These are phyloP conservation scores for Exophiala spinifera DNA, from an alignment of 2,329 filamentous ascomycete species.

Conservation along the genomic window DNA sequence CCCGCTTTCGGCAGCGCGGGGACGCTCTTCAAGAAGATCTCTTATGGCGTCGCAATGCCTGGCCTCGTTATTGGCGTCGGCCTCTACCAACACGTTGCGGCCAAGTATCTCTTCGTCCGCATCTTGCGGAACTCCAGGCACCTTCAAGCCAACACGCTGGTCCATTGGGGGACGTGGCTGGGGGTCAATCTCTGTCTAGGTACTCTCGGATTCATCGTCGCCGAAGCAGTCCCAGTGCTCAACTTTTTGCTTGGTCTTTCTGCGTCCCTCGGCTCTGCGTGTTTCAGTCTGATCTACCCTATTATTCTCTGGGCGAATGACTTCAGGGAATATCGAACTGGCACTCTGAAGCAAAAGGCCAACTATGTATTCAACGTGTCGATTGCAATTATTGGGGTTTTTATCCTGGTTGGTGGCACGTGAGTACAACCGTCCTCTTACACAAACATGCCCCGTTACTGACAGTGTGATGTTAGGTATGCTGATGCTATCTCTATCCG, in stretches of 20 bases:
- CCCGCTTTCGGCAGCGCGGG: slow-evolving; percentile 50
- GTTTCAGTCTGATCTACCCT: slow-evolving; percentile 48
- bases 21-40: slow-evolving; percentile 41
- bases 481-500: neutral
- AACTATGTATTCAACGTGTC: slow-evolving; percentile 43
- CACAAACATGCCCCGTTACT: no score
- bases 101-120: slow-evolving; percentile 57
- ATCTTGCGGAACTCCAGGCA: slow-evolving; percentile 52
- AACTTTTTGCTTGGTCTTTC: slow-evolving; percentile 53
- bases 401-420: slow-evolving; percentile 48
- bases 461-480: no score
- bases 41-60: slow-evolving; percentile 42
- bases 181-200: slow-evolving; percentile 37
- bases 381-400: slow-evolving; percentile 45
- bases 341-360: slow-evolving; percentile 35
- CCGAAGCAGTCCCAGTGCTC: slow-evolving; percentile 54
- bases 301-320: slow-evolving; percentile 54
- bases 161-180: slow-evolving; percentile 55
- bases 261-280: slow-evolving; percentile 52
- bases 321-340: slow-evolving; percentile 36
- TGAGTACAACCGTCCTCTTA: no score
- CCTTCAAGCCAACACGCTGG: slow-evolving; percentile 50
- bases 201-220: slow-evolving; percentile 44
- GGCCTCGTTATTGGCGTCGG: slow-evolving; percentile 33
- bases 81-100: slow-evolving; percentile 41